Percentiles rank a stretch among this genome's conserved stretches.
Evolutionary conservation across 2,329 filamentous ascomycete species (phyloP).

Genomic region (Colletotrichum tropicicola): DNA sequence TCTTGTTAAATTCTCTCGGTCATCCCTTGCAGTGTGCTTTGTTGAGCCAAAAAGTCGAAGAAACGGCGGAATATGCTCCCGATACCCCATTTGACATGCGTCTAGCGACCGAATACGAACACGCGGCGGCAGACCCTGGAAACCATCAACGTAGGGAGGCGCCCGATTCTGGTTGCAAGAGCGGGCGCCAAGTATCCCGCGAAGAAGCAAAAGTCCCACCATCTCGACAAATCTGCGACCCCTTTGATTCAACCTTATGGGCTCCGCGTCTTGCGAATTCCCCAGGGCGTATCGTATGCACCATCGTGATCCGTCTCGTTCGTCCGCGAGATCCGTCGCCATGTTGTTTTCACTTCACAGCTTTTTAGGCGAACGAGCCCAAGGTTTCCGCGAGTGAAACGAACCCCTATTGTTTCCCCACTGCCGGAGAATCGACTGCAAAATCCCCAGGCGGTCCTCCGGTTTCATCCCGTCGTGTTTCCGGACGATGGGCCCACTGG

Average conservation of each 20-base stretch:
- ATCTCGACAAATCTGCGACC: background rate
- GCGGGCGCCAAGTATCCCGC: background rate
- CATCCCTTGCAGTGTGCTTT: background rate
- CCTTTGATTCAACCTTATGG: background rate
- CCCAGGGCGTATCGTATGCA: background rate
- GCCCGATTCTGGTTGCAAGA: background rate
- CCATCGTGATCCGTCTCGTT: background rate
- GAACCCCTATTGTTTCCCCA: background rate
- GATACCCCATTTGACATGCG: background rate
- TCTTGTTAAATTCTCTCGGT: background rate
- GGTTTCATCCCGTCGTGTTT: constrained; percentile 2
- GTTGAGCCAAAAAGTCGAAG: too few relatives aligned
- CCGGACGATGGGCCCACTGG: background rate
- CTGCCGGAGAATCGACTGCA: background rate
- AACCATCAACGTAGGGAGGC: background rate
- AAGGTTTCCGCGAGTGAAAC: constrained; percentile 1
- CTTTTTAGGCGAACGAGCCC: background rate
- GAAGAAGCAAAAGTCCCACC: background rate
- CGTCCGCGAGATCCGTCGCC: background rate
- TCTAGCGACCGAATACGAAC: constrained; percentile 9
- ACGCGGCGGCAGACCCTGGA: background rate
- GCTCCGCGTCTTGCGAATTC: background rate
- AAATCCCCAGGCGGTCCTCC: constrained; percentile 9
- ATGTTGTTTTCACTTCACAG: background rate
- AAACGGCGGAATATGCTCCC: background rate